Evolutionary conservation across 441 rosid genomes (phyloP), one percentile per base, ranked within the genome.

Genomic region (Metrosideros polymorpha): DNA sequence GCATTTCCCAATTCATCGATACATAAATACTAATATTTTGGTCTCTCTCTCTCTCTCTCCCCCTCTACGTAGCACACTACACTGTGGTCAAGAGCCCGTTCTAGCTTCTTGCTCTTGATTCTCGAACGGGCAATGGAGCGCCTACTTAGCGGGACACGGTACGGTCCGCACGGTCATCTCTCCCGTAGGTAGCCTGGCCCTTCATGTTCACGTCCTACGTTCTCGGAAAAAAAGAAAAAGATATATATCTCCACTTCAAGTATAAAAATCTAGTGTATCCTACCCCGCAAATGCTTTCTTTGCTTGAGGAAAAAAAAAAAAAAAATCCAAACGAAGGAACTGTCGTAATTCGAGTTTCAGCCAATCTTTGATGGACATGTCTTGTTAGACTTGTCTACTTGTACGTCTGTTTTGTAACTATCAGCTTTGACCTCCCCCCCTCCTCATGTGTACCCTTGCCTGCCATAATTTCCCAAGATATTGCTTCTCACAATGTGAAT

Each of bases 11-110:
- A 2, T 10, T 71, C 6, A 18, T 9, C 32, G 0, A 63, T 9
- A 0, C 0, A 22, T 22, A 9, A 66, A 0, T 61, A n/a, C n/a
- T n/a, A 5, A 4, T 30, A 0, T 30, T 8, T 8, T n/a, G n/a
- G n/a, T 30, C 6, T 30, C 12, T 9, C 5, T 59, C 39, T 17
- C 3, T 3, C 5, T 22, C 12, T 0, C 5, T 9, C 6, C 25
- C 22, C 9, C 12, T 12, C 2, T 3, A 0, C 3, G 9, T 9
- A 25, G 61, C 4, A 3, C 71, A 7, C 35, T 8, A 22, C 7
- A 2, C 22, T 59, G 9, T 17, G 22, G 71, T 15, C 43, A 4
- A 18, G 25, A 18, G 25, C 3, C 76, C 43, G 42, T 30, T 61
- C 22, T 43, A 59, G 71, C 39, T 29, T 63, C 43, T 63, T 61